These are phyloP conservation scores for Raphanus hybrid DNA, from an alignment of 441 rosid species.

Conservation along the genomic window DNA sequence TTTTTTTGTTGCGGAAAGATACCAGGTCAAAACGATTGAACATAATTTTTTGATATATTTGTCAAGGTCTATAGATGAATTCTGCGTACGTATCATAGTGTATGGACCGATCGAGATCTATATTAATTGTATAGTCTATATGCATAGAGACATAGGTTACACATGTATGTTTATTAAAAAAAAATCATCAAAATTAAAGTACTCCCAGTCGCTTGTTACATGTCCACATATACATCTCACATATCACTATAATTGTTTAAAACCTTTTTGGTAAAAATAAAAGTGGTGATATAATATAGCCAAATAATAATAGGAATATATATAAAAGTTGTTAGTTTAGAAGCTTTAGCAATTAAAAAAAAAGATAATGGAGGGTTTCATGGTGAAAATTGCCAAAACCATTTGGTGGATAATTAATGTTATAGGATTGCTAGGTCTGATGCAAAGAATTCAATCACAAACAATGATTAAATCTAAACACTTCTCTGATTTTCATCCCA, in stretches of 20 bases:
- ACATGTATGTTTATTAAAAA: not conserved
- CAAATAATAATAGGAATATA: constrained; percentile 7
- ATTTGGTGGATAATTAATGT: constrained; percentile 23
- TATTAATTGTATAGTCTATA: too few relatives aligned
- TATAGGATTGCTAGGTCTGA: constrained; percentile 45
- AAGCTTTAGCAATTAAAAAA: constrained; percentile 15
- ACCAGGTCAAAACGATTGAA: not conserved
- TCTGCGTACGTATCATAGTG: not conserved
- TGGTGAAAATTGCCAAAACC: constrained; percentile 22
- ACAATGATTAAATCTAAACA: constrained; percentile 27
- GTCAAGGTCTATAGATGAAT: not conserved
- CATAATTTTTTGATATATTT: not conserved
- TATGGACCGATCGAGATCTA: not conserved
- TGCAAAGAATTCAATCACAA: constrained; percentile 57
- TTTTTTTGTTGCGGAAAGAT: too few relatives aligned
- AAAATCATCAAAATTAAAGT: not conserved
- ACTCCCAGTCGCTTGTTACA: not conserved
- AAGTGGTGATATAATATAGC: constrained; percentile 21
- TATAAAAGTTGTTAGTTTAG: constrained; percentile 14
- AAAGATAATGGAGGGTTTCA: constrained; percentile 23
- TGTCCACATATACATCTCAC: not conserved
- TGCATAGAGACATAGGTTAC: not conserved
- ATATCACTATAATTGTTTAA: not conserved
- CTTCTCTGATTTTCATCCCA: constrained; percentile 36
- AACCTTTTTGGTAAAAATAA: not conserved